Conservation (phyloP, 495 filamentous ascomycete species). For the Penicillium coffeae region DNA sequence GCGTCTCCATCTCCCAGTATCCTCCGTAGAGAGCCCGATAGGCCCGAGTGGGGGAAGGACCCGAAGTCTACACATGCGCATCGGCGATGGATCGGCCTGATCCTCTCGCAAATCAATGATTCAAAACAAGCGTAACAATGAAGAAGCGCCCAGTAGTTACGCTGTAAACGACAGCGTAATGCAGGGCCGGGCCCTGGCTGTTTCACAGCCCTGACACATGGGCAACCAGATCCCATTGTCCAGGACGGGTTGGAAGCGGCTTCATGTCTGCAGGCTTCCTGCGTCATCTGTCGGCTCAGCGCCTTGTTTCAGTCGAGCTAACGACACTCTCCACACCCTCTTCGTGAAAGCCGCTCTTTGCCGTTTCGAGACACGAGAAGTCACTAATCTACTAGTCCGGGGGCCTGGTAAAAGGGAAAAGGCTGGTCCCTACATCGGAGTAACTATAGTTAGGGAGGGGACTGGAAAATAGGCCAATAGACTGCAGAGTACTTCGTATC, state of each 20-base stretch:
- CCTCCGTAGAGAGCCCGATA: background rate
- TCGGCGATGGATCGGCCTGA: background rate
- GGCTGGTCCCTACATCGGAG: too few species aligned
- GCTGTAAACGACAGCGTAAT: background rate
- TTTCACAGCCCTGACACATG: conserved; percentile 4
- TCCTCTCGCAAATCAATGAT: too few species aligned
- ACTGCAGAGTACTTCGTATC: too few species aligned
- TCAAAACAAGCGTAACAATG: too few species aligned
- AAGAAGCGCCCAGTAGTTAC: background rate
- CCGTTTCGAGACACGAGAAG: background rate
- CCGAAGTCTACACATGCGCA: background rate
- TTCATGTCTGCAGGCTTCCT: too few species aligned
- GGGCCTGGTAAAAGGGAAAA: too few species aligned
- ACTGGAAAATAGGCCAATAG: too few species aligned
- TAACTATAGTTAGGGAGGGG: too few species aligned
- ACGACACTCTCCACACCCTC: background rate
- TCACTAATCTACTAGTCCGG: background rate
- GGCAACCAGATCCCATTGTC: background rate
- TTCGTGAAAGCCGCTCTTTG: background rate
- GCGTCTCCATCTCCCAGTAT: too few species aligned
- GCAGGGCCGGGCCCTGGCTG: background rate
- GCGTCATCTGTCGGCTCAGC: background rate
- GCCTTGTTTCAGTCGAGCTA: conserved; percentile 1
- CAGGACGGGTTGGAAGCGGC: background rate
- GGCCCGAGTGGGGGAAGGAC: background rate